Conservation (phyloP, 1,139 yeast genomes). For the Hyphopichia pseudoburtonii region DNA sequence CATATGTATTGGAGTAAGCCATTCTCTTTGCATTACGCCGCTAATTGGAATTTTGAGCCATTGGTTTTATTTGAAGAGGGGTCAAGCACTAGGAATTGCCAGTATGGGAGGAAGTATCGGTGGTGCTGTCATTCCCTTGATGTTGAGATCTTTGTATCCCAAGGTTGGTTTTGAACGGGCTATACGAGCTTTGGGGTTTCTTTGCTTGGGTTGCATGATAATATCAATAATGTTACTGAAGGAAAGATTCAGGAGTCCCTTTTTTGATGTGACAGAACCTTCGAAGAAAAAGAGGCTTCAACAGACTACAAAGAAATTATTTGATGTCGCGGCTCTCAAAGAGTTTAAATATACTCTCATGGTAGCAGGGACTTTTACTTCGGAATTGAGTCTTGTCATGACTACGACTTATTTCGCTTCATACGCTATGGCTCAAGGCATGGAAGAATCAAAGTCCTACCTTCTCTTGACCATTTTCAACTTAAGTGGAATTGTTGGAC, state of each 20-base stretch:
- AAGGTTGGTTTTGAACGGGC: conserved; percentile 38
- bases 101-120: conserved; percentile 43
- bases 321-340: conserved; percentile 25
- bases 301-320: conserved; percentile 14
- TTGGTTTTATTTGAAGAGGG: conserved; percentile 37
- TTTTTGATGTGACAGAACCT: background rate
- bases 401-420: conserved; percentile 56
- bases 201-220: conserved; percentile 29
- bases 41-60: conserved; percentile 39
- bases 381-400: conserved; percentile 57
- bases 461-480: conserved; percentile 55
- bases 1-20: conserved; percentile 34
- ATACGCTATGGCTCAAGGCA: conserved; percentile 54
- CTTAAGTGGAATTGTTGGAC: conserved; percentile 59
- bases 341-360: conserved; percentile 27
- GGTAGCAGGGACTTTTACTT: conserved; percentile 38
- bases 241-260: conserved; percentile 6
- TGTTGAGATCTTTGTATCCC: conserved; percentile 30
- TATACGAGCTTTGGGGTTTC: conserved; percentile 32
- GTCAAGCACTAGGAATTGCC: conserved; percentile 36
- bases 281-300: conserved; percentile 6
- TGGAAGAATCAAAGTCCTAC: conserved; percentile 51
- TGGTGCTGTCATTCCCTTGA: conserved; percentile 35
- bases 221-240: conserved; percentile 12
- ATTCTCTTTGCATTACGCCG: conserved; percentile 37